Conservation (phyloP, 1,284 basidiomycete species). For the Naganishia liquefaciens region DNA sequence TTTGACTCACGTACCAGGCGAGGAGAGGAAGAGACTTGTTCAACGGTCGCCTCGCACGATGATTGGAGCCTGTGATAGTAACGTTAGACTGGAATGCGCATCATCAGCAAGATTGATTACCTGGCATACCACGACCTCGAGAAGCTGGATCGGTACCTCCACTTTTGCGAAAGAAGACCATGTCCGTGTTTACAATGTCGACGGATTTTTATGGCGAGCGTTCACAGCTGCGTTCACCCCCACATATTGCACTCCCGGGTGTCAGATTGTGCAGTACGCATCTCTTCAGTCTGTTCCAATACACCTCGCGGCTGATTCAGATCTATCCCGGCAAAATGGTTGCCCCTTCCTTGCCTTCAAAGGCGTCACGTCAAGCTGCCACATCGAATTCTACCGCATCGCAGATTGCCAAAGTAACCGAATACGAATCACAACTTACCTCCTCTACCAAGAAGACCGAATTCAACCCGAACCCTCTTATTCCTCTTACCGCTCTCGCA, state of each 20-base stretch:
- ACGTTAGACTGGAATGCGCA: too few species aligned
- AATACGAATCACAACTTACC: slow-evolving; percentile 36
- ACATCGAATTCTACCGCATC: slow-evolving; percentile 15
- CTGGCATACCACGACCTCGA: too few species aligned
- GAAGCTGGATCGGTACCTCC: slow-evolving; percentile 1
- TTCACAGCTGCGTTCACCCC: too few species aligned
- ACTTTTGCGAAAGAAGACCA: slow-evolving; percentile 2
- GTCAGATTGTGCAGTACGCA: background rate
- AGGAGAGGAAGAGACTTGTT: too few species aligned
- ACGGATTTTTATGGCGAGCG: slow-evolving; percentile 11
- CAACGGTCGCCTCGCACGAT: too few species aligned
- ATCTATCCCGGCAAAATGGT: background rate
- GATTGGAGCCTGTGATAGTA: too few species aligned
- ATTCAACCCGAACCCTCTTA: slow-evolving; percentile 73
- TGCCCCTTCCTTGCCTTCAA: slow-evolving; percentile 17
- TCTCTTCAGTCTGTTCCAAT: background rate
- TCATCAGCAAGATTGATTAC: too few species aligned
- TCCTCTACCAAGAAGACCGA: slow-evolving; percentile 43
- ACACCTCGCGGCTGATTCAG: background rate
- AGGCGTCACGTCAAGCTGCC: slow-evolving; percentile 9
- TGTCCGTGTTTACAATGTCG: slow-evolving; percentile 28
- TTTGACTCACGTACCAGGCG: too few species aligned
- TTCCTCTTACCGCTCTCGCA: slow-evolving; percentile 68
- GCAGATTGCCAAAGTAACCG: slow-evolving; percentile 23
- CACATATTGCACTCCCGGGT: background rate